Evolutionary conservation across 176 grass and related monocot species (phyloP), one percentile per base, ranked within the genome.

Genomic region (Elaeis guineensis): DNA sequence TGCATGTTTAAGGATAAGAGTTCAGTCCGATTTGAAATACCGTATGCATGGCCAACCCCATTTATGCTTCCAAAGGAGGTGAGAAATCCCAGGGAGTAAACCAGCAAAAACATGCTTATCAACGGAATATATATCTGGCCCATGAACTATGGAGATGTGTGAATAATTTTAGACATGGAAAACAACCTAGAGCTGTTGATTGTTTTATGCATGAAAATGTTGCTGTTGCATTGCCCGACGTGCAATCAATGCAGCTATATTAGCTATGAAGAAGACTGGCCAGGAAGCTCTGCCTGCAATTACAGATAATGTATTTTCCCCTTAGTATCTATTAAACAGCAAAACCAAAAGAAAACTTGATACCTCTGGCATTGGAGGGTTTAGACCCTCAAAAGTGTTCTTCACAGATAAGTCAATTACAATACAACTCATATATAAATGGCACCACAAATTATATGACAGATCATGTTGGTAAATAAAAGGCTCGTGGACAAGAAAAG

Each of bases 111-210:
- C 93, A 84, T 85, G 76, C 91, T 97, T 72, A 92, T 74, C 64
- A 97, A 81, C 52, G 93, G 93, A 39, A 97, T 97, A 68, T 92
- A 92, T 80, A 97, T 97, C 75, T 97, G 93, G 48, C 93, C 87
- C 84, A 92, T 85, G 75, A 97, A 92, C 74, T 82, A 85, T 53
- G 79, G 78, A 61, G 93, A 97, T 22, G 87, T 89, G 72, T 97
- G 93, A 69, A 92, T 80, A 73, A 89, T 97, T 78, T 97, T 58
- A 97, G 87, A 56, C 87, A 80, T 44, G 93, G 87, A 69, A 97
- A 92, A 71, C 87, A 97, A 50, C 89, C 86, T 64, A 91, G 78
- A 80, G 87, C 81, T 80, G 71, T 89, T 68, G 93, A 89, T 67
- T 97, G 87, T 69, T 97, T 97, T 80, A 97, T 74, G 29, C 81